These are phyloP conservation scores for Cyclotella cryptica DNA, from an alignment of 108 stramenopile genomes.

Conservation along the genomic window DNA sequence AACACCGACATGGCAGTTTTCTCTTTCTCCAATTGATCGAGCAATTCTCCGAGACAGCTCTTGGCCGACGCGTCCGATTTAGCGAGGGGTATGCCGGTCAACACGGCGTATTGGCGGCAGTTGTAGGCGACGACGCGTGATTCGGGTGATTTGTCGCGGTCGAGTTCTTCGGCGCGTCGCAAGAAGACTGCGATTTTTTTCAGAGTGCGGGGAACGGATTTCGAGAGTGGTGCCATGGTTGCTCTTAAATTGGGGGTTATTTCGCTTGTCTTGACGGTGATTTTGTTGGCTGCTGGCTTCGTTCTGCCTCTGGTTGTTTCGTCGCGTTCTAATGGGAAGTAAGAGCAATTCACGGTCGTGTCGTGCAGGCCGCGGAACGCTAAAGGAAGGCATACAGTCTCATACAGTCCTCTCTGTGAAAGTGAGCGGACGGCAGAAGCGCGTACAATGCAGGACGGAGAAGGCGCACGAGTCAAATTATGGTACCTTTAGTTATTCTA, in stretches of 20 bases:
- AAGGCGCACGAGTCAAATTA: too few species aligned
- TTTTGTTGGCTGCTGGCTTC: too few species aligned
- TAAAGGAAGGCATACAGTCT: too few species aligned
- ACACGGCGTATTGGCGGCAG: conserved; percentile 91
- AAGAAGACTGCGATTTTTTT: conserved; percentile 84
- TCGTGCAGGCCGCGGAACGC: too few species aligned
- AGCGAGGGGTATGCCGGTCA: conserved; percentile 67
- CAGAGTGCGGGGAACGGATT: conserved; percentile 70
- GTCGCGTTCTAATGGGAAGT: not conserved
- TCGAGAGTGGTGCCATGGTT: conserved; percentile 15
- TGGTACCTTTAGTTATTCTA: too few species aligned
- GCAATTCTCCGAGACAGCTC: conserved; percentile 61
- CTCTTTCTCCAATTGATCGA: conserved; percentile 74
- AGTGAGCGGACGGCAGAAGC: too few species aligned
- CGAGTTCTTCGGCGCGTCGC: conserved; percentile 90
- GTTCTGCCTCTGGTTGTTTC: too few species aligned
- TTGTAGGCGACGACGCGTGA: conserved; percentile 91
- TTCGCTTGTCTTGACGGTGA: not conserved
- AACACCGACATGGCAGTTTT: conserved; percentile 77
- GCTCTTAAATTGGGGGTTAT: not conserved
- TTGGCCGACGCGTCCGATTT: conserved; percentile 47
- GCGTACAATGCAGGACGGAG: too few species aligned
- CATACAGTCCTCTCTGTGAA: too few species aligned
- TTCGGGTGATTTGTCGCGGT: conserved; percentile 73
- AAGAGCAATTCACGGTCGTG: too few species aligned